phyloP scores from a whole-genome alignment of 768 basidiomycete genomes.

The Termitomyces sp. region DNA sequence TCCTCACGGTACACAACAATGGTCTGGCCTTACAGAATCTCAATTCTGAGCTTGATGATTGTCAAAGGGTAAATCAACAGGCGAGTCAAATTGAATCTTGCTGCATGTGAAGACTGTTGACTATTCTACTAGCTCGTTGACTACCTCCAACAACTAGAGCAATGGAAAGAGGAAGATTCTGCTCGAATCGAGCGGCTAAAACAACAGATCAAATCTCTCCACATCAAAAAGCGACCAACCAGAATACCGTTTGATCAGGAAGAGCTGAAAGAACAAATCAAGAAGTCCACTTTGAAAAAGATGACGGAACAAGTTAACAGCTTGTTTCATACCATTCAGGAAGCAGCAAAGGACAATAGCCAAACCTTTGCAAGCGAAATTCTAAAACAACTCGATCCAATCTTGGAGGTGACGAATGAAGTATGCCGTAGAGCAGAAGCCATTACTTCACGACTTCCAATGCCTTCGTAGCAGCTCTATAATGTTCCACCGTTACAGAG shows the following conservation, averaged over 20 bases:
- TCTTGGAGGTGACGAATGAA: slow-evolving; percentile 27
- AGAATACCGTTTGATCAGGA: slow-evolving; percentile 17
- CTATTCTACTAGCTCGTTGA: slow-evolving; percentile 2
- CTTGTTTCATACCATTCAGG: slow-evolving; percentile 23
- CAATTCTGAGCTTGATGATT: slow-evolving; percentile 3
- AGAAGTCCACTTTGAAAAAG: slow-evolving; percentile 12
- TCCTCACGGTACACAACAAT: background rate
- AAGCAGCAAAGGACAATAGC: slow-evolving; percentile 22
- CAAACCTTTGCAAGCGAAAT: slow-evolving; percentile 24
- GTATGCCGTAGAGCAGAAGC: slow-evolving; percentile 24
- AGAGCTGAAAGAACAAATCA: slow-evolving; percentile 19
- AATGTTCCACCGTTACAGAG: too few relatives aligned
- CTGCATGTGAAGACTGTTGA: background rate
- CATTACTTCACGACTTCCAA: slow-evolving; percentile 14
- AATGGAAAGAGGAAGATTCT: slow-evolving; percentile 20
- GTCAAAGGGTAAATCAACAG: slow-evolving; percentile 1
- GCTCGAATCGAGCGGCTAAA: slow-evolving; percentile 22
- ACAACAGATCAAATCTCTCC: slow-evolving; percentile 22
- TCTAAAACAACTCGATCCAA: slow-evolving; percentile 25
- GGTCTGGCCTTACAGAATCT: slow-evolving; percentile 1
- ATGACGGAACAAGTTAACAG: slow-evolving; percentile 22
- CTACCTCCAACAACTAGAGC: slow-evolving; percentile 15
- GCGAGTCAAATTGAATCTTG: background rate
- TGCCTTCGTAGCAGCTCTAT: background rate
- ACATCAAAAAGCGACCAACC: slow-evolving; percentile 14